Percentiles rank a stretch among this genome's conserved stretches.
Conservation (phyloP, 2,329 filamentous ascomycete species). For the Sporothrix curviconia region DNA sequence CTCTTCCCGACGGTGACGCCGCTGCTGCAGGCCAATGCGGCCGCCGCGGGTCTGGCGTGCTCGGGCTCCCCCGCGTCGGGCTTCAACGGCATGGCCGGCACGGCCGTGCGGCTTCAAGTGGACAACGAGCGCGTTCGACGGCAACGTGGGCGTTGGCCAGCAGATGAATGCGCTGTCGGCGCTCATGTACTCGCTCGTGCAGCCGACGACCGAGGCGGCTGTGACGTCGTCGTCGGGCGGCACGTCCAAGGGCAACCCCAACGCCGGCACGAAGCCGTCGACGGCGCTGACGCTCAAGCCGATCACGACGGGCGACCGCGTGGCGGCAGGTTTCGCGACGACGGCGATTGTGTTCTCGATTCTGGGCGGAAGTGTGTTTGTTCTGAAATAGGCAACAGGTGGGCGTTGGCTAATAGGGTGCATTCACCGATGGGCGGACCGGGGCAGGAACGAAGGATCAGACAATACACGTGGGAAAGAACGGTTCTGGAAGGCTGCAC, state of each 20-base stretch:
- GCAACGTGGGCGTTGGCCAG: slow-evolving; percentile 56
- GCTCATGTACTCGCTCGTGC: slow-evolving; percentile 53
- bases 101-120: slow-evolving; percentile 64
- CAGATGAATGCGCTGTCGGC: slow-evolving; percentile 63
- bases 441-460: no score
- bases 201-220: slow-evolving; percentile 32
- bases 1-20: slow-evolving; percentile 43
- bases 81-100: slow-evolving; percentile 48
- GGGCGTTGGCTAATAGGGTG: no score
- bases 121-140: slow-evolving; percentile 52
- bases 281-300: slow-evolving; percentile 26
- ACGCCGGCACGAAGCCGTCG: slow-evolving; percentile 34
- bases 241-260: slow-evolving; percentile 46
- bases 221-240: slow-evolving; percentile 52
- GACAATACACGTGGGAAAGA: no score
- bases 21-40: slow-evolving; percentile 45
- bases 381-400: slow-evolving; percentile 36
- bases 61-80: slow-evolving; percentile 36
- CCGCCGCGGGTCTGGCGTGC: slow-evolving; percentile 47
- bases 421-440: no score
- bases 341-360: slow-evolving; percentile 42
- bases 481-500: no score
- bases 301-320: slow-evolving; percentile 45
- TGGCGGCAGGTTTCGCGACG: slow-evolving; percentile 52
- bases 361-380: slow-evolving; percentile 44